A percentile compares a stretch with the other conserved stretches of the same genome.
Evolutionary conservation across 768 basidiomycete species (phyloP).

Genomic region (Boletus patriciae): DNA sequence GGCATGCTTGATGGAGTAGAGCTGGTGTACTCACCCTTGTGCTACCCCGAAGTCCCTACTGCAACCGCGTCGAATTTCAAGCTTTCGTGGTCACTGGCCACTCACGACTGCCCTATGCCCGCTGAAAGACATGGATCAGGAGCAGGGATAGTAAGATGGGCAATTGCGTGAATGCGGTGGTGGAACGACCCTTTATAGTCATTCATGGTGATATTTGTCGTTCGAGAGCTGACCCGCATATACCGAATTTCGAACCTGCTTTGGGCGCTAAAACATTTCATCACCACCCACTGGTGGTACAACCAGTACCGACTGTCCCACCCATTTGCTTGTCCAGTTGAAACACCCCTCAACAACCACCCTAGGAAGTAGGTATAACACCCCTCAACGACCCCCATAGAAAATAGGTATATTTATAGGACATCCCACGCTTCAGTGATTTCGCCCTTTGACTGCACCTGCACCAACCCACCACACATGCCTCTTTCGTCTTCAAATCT

Average conservation of each 20-base stretch:
- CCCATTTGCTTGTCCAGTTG: background rate
- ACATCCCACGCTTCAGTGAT: background rate
- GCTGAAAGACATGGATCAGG: no score
- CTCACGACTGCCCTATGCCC: background rate
- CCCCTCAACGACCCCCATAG: background rate
- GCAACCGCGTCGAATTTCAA: no score
- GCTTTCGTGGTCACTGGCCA: background rate
- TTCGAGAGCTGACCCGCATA: no score
- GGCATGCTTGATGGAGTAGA: background rate
- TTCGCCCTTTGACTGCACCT: background rate
- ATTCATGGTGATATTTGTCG: no score
- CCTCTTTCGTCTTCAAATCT: background rate
- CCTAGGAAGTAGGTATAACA: background rate
- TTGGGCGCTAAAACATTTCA: no score
- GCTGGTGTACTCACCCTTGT: background rate
- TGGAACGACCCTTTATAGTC: no score
- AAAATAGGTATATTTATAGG: background rate
- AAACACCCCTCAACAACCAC: no score
- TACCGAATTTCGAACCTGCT: no score
- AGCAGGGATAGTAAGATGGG: no score
- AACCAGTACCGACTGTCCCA: no score
- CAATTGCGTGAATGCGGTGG: no score
- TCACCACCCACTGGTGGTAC: no score
- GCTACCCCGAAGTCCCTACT: background rate
- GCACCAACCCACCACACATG: background rate